Conservation (phyloP, 345 rosid genomes). For the Odontarrhena argentea region DNA sequence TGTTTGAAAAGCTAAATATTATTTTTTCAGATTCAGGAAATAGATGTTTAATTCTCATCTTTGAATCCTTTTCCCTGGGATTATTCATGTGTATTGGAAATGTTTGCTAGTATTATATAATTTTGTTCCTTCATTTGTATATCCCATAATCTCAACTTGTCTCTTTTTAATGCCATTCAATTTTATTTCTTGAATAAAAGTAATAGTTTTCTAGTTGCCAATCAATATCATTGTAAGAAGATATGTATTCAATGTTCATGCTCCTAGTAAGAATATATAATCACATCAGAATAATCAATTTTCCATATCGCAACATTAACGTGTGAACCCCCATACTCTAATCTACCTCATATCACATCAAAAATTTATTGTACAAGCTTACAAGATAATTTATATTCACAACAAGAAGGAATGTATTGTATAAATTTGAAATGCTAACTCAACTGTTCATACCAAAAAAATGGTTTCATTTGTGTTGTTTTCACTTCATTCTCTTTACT, state of each 20-base stretch:
- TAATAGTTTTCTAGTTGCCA: slow-evolving; percentile 12
- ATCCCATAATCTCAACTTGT: slow-evolving; percentile 11
- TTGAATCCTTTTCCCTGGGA: background rate
- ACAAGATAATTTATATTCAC: slow-evolving; percentile 16
- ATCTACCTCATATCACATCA: slow-evolving; percentile 24
- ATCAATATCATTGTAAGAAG: slow-evolving; percentile 2
- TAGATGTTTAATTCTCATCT: slow-evolving; percentile 16
- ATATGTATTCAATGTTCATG: slow-evolving; percentile 25
- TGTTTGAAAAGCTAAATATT: slow-evolving; percentile 15
- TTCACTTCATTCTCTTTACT: slow-evolving; percentile 1
- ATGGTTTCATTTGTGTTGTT: background rate
- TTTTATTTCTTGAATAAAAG: slow-evolving; percentile 3
- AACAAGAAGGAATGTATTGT: slow-evolving; percentile 17
- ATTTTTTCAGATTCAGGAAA: slow-evolving; percentile 18
- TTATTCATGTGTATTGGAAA: slow-evolving; percentile 1
- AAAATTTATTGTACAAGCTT: slow-evolving; percentile 23
- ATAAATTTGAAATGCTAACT: slow-evolving; percentile 12
- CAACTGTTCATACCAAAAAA: slow-evolving; percentile 11
- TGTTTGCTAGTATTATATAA: slow-evolving; percentile 6
- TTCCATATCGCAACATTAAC: slow-evolving; percentile 1
- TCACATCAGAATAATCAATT: slow-evolving; percentile 12
- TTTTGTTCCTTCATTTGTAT: slow-evolving; percentile 31
- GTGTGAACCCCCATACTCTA: slow-evolving; percentile 10
- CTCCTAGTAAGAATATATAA: background rate
- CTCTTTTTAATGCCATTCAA: slow-evolving; percentile 8